A percentile compares a stretch with the other conserved stretches of the same genome.
Conservation (phyloP, 306 rosid species). For the Prunus salicina region DNA sequence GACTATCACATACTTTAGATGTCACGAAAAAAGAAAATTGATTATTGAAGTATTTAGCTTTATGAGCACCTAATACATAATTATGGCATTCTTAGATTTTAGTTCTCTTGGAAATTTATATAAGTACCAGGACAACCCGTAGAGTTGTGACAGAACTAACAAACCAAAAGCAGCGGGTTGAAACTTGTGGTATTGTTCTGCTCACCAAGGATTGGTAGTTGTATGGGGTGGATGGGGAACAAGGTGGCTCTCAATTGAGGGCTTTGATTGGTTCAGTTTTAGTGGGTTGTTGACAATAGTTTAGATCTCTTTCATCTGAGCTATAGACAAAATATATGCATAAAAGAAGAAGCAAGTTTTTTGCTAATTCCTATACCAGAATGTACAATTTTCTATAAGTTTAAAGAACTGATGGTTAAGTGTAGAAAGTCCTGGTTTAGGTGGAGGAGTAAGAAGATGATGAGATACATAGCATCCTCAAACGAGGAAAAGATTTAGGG, state of each 20-base stretch:
- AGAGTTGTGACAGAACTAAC: background rate
- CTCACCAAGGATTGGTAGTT: background rate
- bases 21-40: background rate
- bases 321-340: background rate
- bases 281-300: background rate
- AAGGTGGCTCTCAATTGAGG: background rate
- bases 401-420: background rate
- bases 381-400: background rate
- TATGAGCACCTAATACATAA: background rate
- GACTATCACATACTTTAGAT: background rate
- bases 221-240: conserved; percentile 5
- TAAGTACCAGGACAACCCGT: background rate
- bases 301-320: background rate
- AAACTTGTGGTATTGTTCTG: background rate
- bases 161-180: background rate
- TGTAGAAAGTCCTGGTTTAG: background rate
- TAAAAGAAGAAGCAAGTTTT: background rate
- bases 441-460: background rate
- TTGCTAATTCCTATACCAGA: background rate
- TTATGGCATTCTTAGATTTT: background rate
- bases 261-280: background rate
- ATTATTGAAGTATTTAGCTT: background rate
- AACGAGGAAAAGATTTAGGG: background rate
- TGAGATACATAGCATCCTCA: background rate
- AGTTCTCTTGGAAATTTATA: background rate